Base-by-base conservation (phyloP, 352 stramenopile genomes). In the Globisporangium paddicum region DNA sequence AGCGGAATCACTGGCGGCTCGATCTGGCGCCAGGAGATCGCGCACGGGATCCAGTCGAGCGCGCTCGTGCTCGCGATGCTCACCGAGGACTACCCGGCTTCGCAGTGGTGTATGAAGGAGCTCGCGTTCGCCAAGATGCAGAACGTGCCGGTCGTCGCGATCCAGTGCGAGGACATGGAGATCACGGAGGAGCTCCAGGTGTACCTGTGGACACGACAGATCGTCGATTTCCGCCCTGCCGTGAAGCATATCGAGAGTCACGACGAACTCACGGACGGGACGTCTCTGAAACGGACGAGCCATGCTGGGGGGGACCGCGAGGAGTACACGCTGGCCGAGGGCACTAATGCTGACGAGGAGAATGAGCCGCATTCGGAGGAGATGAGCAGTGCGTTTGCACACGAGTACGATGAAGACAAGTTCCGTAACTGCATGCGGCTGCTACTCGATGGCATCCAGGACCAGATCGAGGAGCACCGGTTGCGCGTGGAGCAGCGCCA, bases 101-200 rank as follows among this genome's bases (percentile, higher is more conserved):
- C 80, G 8, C 82, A 91, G 51, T 92, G 82, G 80, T 95, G 85
- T 57, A 92, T 95, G 83, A 93, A 93, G 48, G 85, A 95, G 56
- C 63, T 95, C 6, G 85, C 85, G 7, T 93, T 93, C 57, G 85
- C 85, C 21, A 92, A 92, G 50, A 85, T 89, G 75, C 79, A 91
- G 63, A 91, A 92, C 48, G 77, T 91, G 0, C 80, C 79, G 3
- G 85, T 95, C 13, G 82, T 95, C n/a, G 84, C 80, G 11, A 89
- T 95, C 41, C 82, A 89, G 63, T 93, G 79, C 46, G 83, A 90
- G 48, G 75, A 90, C 40, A 89, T 93, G 69, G 75, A 82, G 35
- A 89, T 95, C 46, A 86, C 75, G 0, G 85, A 94, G 34, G 85
- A 94, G 57, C 67, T 94, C 0, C 79, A 94, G 35, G 82, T 94